These are phyloP conservation scores for Diaporthe sp. DNA, from an alignment of 2,329 filamentous ascomycete species.

Conservation along the genomic window DNA sequence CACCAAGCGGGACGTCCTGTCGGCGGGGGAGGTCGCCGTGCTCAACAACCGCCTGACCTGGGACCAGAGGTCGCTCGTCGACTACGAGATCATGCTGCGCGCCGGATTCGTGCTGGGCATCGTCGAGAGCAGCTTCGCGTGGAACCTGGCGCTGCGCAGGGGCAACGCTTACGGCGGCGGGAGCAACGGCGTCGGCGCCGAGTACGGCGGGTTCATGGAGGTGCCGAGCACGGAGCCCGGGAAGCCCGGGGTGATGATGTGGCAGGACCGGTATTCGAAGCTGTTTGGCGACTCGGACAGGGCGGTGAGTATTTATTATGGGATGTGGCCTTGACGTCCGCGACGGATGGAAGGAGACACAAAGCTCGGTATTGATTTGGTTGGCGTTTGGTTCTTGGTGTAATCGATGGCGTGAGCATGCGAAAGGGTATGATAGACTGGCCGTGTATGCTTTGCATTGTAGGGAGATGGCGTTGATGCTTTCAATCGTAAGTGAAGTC, in stretches of 20 bases:
- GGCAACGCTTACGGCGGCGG: constrained; percentile 46
- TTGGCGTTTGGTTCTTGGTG: background rate
- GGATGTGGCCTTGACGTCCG: constrained; percentile 40
- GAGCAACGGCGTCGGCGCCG: constrained; percentile 3
- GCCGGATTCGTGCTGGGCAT: constrained; percentile 60
- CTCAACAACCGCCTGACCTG: constrained; percentile 55
- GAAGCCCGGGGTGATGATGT: constrained; percentile 45
- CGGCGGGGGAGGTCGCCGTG: constrained; percentile 50
- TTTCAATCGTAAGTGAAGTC: background rate
- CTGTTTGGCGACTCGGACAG: constrained; percentile 48
- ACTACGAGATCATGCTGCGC: constrained; percentile 64
- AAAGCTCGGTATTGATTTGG: background rate
- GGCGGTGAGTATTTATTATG: constrained; percentile 37
- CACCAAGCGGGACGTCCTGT: constrained; percentile 59
- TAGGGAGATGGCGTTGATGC: background rate
- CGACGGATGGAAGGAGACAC: background rate
- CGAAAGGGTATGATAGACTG: background rate
- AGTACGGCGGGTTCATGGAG: constrained; percentile 7
- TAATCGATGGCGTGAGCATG: background rate
- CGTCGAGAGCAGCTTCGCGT: constrained; percentile 61
- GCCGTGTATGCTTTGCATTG: background rate
- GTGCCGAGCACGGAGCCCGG: constrained; percentile 37
- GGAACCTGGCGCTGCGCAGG: constrained; percentile 61
- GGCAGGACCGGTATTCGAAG: constrained; percentile 52
- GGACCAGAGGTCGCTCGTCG: constrained; percentile 65